Percentiles rank a stretch among this genome's conserved stretches.
Evolutionary conservation across 139 green algal genomes (phyloP).

Genomic region (Chara braunii): DNA sequence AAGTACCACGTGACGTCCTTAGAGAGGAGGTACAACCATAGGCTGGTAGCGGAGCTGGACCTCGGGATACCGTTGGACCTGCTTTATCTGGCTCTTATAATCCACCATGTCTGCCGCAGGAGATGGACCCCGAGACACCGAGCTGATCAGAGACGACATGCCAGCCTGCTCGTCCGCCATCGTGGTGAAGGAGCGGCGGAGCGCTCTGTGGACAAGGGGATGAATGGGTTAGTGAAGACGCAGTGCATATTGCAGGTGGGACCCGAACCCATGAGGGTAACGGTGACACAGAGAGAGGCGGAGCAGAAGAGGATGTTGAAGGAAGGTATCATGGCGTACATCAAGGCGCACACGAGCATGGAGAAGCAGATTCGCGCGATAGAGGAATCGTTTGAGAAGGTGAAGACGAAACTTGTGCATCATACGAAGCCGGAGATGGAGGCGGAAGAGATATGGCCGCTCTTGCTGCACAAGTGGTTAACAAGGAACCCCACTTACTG

Average conservation of each 20-base stretch:
- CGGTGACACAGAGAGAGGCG: background rate
- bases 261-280: background rate
- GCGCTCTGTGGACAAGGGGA: conserved; percentile 12
- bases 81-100: too few relatives aligned
- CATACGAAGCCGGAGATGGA: background rate
- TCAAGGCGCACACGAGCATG: background rate
- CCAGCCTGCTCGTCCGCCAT: background rate
- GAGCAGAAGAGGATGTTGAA: background rate
- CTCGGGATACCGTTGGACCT: conserved; percentile 34
- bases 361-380: background rate
- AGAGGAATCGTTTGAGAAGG: background rate
- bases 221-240: conserved; percentile 35
- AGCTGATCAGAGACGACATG: conserved; percentile 22
- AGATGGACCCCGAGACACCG: conserved; percentile 27
- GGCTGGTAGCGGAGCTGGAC: conserved; percentile 33
- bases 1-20: conserved; percentile 23
- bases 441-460: background rate
- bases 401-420: background rate
- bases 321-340: background rate
- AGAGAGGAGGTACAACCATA: conserved; percentile 39
- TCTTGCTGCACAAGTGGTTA: background rate
- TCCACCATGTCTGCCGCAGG: background rate
- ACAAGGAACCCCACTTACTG: too few relatives aligned
- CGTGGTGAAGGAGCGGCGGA: conserved; percentile 15
- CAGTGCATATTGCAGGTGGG: conserved; percentile 23